phyloP scores from a whole-genome alignment of 2,329 filamentous ascomycete genomes.

The Calycina herbarum region DNA sequence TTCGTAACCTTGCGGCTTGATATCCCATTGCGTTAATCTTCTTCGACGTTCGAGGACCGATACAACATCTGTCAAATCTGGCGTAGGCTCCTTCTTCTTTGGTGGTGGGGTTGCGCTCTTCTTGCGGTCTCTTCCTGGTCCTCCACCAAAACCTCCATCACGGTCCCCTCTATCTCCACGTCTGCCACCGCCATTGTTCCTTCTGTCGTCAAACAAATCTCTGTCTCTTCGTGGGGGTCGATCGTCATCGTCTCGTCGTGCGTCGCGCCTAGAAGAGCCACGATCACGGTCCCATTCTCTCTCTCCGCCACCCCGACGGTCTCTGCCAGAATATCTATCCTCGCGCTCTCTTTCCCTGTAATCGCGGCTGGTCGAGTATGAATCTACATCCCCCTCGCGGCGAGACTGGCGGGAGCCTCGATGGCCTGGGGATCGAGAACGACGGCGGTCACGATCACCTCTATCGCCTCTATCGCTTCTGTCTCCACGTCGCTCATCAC shows the following conservation, averaged over 20 bases:
- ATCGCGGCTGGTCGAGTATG: slow-evolving; percentile 89
- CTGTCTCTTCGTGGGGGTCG: slow-evolving; percentile 52
- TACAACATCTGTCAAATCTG: slow-evolving; percentile 85
- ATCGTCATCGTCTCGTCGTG: slow-evolving; percentile 67
- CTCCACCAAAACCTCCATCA: slow-evolving; percentile 48
- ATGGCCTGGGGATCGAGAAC: slow-evolving; percentile 84
- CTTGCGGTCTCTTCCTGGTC: slow-evolving; percentile 50
- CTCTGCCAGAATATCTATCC: slow-evolving; percentile 78
- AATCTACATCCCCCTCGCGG: slow-evolving; percentile 75
- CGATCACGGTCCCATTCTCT: slow-evolving; percentile 76
- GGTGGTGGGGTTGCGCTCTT: slow-evolving; percentile 75
- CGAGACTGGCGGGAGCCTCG: slow-evolving; percentile 63
- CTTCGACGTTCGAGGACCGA: slow-evolving; percentile 83
- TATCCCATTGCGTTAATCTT: slow-evolving; percentile 97
- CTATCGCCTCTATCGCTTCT: slow-evolving; percentile 51
- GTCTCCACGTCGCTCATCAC: slow-evolving; percentile 45
- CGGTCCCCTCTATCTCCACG: slow-evolving; percentile 49
- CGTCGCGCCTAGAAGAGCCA: slow-evolving; percentile 59
- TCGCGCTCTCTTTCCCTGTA: slow-evolving; percentile 93
- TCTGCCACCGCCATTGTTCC: slow-evolving; percentile 52
- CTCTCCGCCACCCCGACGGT: slow-evolving; percentile 62
- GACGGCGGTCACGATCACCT: slow-evolving; percentile 62
- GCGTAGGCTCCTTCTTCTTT: slow-evolving; percentile 93
- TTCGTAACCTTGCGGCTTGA: slow-evolving; percentile 97
- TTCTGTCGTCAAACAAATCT: slow-evolving; percentile 64